Conservation (phyloP, 2,329 filamentous ascomycete species). For the Pseudocercospora musae region DNA sequence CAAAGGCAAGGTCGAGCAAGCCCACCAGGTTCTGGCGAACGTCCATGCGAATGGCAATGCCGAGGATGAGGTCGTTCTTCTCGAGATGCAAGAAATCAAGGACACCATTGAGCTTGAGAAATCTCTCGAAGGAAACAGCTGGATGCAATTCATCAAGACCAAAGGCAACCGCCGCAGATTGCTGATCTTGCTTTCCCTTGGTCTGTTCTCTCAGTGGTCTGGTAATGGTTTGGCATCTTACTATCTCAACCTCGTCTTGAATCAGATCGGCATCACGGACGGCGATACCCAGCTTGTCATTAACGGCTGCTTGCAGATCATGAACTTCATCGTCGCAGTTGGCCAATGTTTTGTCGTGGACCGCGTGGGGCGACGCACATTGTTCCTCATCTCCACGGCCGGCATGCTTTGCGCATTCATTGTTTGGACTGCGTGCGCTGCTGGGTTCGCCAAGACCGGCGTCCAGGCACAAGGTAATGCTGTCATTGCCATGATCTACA, state of each 20-base stretch:
- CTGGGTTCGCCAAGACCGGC: slow-evolving; percentile 25
- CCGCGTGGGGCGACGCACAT: slow-evolving; percentile 33
- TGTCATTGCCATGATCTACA: slow-evolving; percentile 35
- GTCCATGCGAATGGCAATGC: slow-evolving; percentile 51
- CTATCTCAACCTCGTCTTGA: slow-evolving; percentile 37
- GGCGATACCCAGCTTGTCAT: slow-evolving; percentile 40
- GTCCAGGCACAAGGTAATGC: slow-evolving; percentile 28
- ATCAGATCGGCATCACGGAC: slow-evolving; percentile 37
- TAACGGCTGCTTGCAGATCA: slow-evolving; percentile 56
- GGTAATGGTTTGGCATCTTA: slow-evolving; percentile 52
- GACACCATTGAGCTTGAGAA: slow-evolving; percentile 48
- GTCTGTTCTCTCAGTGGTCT: slow-evolving; percentile 58
- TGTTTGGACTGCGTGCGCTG: slow-evolving; percentile 39
- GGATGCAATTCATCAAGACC: slow-evolving; percentile 48
- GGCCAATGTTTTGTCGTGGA: slow-evolving; percentile 37
- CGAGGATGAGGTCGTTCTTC: slow-evolving; percentile 45
- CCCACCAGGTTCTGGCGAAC: slow-evolving; percentile 50
- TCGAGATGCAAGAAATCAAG: slow-evolving; percentile 52
- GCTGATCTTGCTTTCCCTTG: slow-evolving; percentile 52
- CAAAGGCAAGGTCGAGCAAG: slow-evolving; percentile 51
- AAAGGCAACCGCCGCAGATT: slow-evolving; percentile 55
- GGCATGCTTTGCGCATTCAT: slow-evolving; percentile 43
- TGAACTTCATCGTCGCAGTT: slow-evolving; percentile 58
- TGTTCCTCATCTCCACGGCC: slow-evolving; percentile 38
- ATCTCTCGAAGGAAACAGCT: slow-evolving; percentile 46